Evolutionary conservation across 2,329 filamentous ascomycete species (phyloP).

Genomic region (Colletotrichum incanum): DNA sequence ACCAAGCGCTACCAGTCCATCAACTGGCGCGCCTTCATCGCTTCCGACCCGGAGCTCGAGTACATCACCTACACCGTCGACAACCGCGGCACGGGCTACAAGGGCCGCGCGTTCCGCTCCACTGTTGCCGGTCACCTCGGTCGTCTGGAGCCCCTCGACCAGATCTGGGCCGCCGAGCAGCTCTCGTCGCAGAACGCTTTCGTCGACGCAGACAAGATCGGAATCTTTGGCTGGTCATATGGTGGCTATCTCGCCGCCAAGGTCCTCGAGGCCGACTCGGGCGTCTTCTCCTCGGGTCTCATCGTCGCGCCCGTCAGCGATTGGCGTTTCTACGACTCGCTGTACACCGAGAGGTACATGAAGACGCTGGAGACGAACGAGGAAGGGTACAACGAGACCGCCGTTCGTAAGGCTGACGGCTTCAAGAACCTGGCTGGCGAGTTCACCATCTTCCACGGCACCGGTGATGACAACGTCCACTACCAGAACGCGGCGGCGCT

Average conservation of each 20-base stretch:
- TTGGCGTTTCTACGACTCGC: conserved; percentile 80
- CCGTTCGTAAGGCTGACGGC: conserved; percentile 70
- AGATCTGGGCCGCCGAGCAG: conserved; percentile 76
- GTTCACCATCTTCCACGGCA: conserved; percentile 76
- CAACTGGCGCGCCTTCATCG: conserved; percentile 75
- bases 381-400: conserved; percentile 73
- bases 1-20: conserved; percentile 69
- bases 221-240: conserved; percentile 80
- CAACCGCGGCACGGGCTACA: conserved; percentile 76
- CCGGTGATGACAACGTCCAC: conserved; percentile 81
- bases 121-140: conserved; percentile 73
- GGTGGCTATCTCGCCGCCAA: conserved; percentile 78
- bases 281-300: conserved; percentile 73
- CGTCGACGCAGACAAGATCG: conserved; percentile 72
- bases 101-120: conserved; percentile 75
- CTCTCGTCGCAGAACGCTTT: conserved; percentile 66
- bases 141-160: conserved; percentile 75
- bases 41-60: conserved; percentile 77
- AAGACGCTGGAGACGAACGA: conserved; percentile 71
- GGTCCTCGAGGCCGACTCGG: conserved; percentile 74
- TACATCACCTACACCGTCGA: conserved; percentile 79
- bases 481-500: conserved; percentile 77
- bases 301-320: conserved; percentile 78
- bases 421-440: conserved; percentile 75
- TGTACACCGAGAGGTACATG: conserved; percentile 84